phyloP scores from a whole-genome alignment of 352 stramenopile species.

The Plasmopara muralis region DNA sequence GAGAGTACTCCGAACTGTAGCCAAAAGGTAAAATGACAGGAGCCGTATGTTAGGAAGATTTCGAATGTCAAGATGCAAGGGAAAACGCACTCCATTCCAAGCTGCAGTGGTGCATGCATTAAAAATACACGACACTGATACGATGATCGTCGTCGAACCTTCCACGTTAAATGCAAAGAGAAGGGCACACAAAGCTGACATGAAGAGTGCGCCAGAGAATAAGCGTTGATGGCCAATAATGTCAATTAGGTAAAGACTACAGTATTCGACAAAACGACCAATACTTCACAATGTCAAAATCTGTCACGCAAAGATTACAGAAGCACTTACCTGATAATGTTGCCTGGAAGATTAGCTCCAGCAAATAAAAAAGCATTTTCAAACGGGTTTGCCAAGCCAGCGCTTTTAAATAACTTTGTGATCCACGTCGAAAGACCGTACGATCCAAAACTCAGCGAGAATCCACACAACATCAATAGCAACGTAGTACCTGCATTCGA shows the following conservation, averaged over 20 bases:
- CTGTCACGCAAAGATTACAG: neutral
- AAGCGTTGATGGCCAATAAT: constrained; percentile 62
- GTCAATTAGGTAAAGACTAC: constrained; percentile 64
- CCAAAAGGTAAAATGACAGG: neutral
- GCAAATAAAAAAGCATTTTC: constrained; percentile 92
- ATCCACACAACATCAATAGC: constrained; percentile 62
- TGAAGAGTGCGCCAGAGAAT: constrained; percentile 57
- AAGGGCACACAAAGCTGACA: constrained; percentile 54
- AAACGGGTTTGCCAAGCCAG: constrained; percentile 85
- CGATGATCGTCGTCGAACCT: constrained; percentile 62
- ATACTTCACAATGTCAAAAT: neutral
- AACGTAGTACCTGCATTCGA: constrained; percentile 40
- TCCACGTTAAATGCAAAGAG: constrained; percentile 77
- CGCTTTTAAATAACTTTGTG: constrained; percentile 86
- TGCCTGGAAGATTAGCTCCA: constrained; percentile 86
- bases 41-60: neutral
- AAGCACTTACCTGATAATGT: constrained; percentile 58
- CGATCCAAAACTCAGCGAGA: constrained; percentile 81
- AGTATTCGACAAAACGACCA: constrained; percentile 1
- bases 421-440: constrained; percentile 93
- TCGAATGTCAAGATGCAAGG: neutral
- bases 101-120: constrained; percentile 85
- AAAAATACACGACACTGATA: constrained; percentile 86
- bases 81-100: constrained; percentile 82
- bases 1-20: constrained; percentile 84